Conservation (phyloP, 2,329 filamentous ascomycete genomes). For the Geoglossum cookeanum region DNA sequence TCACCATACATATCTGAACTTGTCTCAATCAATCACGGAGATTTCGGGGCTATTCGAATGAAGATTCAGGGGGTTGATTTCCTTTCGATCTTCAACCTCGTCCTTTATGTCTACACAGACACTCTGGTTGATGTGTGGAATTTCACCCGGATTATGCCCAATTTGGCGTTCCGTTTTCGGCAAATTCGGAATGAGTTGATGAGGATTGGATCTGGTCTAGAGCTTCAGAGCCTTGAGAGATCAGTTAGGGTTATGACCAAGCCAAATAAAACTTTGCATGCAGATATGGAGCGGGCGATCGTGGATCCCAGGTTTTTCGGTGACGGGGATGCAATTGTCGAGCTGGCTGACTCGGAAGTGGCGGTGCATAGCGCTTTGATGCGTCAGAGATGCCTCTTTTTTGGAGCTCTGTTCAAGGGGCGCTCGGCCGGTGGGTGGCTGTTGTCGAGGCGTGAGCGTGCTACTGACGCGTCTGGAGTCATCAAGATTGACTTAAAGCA, state of each 20-base stretch:
- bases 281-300: slow-evolving; percentile 53
- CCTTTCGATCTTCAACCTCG: slow-evolving; percentile 59
- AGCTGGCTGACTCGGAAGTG: slow-evolving; percentile 56
- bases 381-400: slow-evolving; percentile 78
- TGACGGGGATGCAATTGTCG: slow-evolving; percentile 59
- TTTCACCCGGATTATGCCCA: slow-evolving; percentile 44
- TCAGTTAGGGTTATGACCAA: slow-evolving; percentile 57
- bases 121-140: slow-evolving; percentile 72
- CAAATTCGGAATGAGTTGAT: slow-evolving; percentile 73
- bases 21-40: slow-evolving; percentile 34
- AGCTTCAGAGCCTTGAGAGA: slow-evolving; percentile 52
- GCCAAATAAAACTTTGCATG: slow-evolving; percentile 42
- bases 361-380: slow-evolving; percentile 60
- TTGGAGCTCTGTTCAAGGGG: slow-evolving; percentile 76
- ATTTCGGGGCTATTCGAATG: slow-evolving; percentile 35
- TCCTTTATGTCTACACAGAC: slow-evolving; percentile 68
- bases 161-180: slow-evolving; percentile 53
- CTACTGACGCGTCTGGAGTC: slow-evolving; percentile 25
- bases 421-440: slow-evolving; percentile 75
- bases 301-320: slow-evolving; percentile 52
- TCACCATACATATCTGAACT: slow-evolving; percentile 34
- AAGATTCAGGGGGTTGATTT: slow-evolving; percentile 55
- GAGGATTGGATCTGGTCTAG: slow-evolving; percentile 55
- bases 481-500: slow-evolving; percentile 69
- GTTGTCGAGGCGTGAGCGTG: slow-evolving; percentile 39